Evolutionary conservation across 139 green algal species (phyloP), one percentile per base, ranked within the genome.

Genomic region (Chlamydomonas asymmetrica): DNA sequence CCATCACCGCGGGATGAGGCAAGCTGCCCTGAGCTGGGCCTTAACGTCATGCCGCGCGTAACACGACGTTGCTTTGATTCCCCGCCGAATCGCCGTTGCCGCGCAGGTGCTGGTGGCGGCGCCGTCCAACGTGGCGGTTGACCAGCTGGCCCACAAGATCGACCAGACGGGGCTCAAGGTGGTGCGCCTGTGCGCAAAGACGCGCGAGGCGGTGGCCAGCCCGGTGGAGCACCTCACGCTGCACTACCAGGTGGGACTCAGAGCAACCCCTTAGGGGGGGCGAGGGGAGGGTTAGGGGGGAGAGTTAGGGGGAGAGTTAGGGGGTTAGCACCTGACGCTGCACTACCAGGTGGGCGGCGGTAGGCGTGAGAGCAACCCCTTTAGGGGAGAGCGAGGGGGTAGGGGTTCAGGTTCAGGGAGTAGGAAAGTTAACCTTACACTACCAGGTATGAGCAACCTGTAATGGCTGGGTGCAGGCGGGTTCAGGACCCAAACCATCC

Each of bases 141-240:
- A 99, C 83, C 96, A 99, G 65, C 90, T 99, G 69, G 91, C 96
- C 13, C 91, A 98, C 79, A 97, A 97, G 83, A 95, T 98, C 45
- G 82, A 84, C 4, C 63, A 82, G 5, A 97, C 96, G 9, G 96
- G 96, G 18, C 87, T 99, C 31, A 95, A 94, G 80, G 96, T 99
- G 41, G 96, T 99, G 71, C 89, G 96, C 18, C 67, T 99, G 78
- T 92, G 86, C 72, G 93, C 95, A 60, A 95, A 96, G 76, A 93
- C 87, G 8, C 80, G 96, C 5, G 96, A 99, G 78, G 80, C 80
- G 56, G 89, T 87, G 29, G 88, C 80, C 22, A 91, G 87, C 6
- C 81, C 89, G 4, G 93, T 98, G 69, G 93, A 98, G 84, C 91
- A 97, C 81, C 90, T 99, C 59, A 98, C 96, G 16, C 88, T 99